phyloP scores from a whole-genome alignment of 2,329 filamentous ascomycete genomes.

The Dactylellina drechsleri region DNA sequence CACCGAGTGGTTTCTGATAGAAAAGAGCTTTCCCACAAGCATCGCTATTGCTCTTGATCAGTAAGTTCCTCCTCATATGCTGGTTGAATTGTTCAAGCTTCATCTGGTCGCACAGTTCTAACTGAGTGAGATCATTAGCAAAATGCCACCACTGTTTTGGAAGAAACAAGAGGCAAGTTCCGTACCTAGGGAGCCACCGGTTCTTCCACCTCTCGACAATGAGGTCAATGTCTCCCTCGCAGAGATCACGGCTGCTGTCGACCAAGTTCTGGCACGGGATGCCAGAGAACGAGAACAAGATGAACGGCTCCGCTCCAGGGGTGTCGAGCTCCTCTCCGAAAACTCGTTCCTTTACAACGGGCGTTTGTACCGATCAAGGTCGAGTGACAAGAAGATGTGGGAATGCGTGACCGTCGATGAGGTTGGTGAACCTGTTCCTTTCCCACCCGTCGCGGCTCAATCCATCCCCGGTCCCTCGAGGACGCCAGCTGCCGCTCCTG shows the following conservation, averaged over 20 bases:
- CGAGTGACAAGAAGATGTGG: constrained; percentile 24
- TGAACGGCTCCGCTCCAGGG: background rate
- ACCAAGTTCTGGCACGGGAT: constrained; percentile 21
- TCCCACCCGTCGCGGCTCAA: background rate
- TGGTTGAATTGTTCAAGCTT: background rate
- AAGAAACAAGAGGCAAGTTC: constrained; percentile 11
- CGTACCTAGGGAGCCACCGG: background rate
- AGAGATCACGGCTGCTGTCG: constrained; percentile 17
- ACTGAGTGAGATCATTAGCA: background rate
- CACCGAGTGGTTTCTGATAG: too few species aligned
- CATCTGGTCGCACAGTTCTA: background rate
- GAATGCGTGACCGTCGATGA: constrained; percentile 4
- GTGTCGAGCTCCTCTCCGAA: constrained; percentile 11
- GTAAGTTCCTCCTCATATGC: background rate
- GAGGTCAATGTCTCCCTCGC: constrained; percentile 3
- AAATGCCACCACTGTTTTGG: constrained; percentile 17
- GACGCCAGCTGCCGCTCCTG: background rate
- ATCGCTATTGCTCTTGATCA: too few species aligned
- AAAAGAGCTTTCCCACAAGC: too few species aligned
- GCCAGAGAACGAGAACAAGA: constrained; percentile 9
- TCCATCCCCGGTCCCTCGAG: background rate
- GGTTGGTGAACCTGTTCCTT: background rate
- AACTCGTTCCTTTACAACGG: constrained; percentile 22
- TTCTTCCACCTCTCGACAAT: constrained; percentile 6
- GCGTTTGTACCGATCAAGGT: constrained; percentile 19